Base-by-base conservation (phyloP, 2,329 filamentous ascomycete species). In the Aspergillus sp. region DNA sequence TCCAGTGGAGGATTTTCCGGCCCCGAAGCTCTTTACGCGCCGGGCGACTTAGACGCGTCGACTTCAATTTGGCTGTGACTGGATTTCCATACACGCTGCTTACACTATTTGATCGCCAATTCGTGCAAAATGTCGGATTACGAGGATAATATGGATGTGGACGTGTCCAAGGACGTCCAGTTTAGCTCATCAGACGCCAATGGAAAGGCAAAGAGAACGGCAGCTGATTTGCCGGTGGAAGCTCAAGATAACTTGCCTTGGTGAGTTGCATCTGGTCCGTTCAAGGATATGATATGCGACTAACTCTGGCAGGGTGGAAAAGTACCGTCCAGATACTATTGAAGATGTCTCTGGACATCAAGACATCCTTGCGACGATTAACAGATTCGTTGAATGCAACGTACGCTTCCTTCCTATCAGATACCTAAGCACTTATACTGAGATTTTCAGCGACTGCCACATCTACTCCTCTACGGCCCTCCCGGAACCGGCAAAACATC, bases 401-500 rank as follows among this genome's bases (percentile, higher is more conserved):
- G 80, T 83, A 69, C 25, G 69, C 46, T 20, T 41, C 41, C 27
- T 4, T 23, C 35, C 43, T 20, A 6, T 6, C 6, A n/a, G 43
- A 19, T 38, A 2, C 4, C 5, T 20, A 27, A 7, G 2, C 12
- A 25, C 17, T 20, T 19, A 33, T 43, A 47, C 12, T 23, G 42
- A 39, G 41, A 33, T 52, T 44, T 7, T 6, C 49, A 83, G 80
- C 83, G 90, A 58, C 79, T 98, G 46, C 93, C 93, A 6, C 93
- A 98, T 74, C 85, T 98, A 37, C 85, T 98, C 13, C 86, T 98
- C 52, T 98, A 98, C 65, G 93, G 93, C 0, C 93, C 93, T 4
- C 93, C 93, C 0, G 93, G 93, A 51, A 98, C 93, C 0, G 93
- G 93, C 60, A 98, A 98, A 74, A 98, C 93, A 0, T 97, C 91